These are phyloP conservation scores for Trypethelium eluteriae DNA, from an alignment of 495 filamentous ascomycete genomes.

Conservation along the genomic window DNA sequence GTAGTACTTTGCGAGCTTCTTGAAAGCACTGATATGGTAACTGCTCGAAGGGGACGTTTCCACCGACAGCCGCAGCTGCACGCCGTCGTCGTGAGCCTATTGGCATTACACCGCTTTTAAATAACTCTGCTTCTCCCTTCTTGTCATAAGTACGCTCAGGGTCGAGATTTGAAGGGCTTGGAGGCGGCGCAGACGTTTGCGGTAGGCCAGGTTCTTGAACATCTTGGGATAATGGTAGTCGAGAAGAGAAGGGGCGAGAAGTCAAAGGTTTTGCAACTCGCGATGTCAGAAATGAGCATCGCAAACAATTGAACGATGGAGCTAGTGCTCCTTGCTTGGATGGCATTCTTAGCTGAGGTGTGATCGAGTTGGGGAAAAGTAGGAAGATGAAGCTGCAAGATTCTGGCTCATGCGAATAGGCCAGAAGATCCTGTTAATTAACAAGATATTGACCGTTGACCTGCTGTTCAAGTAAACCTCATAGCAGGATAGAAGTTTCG, in stretches of 20 bases:
- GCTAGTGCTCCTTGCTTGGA: not conserved
- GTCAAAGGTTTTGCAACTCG: not conserved
- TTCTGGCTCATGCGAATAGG: not conserved
- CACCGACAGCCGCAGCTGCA: conserved; percentile 59
- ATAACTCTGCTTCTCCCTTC: conserved; percentile 29
- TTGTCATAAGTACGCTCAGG: conserved; percentile 25
- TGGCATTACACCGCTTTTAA: conserved; percentile 46
- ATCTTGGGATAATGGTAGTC: not conserved
- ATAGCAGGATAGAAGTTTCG: too few species aligned
- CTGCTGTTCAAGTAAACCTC: too few species aligned
- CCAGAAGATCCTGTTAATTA: too few species aligned
- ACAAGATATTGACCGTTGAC: too few species aligned
- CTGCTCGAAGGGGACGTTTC: conserved; percentile 80
- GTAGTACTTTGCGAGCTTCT: conserved; percentile 77
- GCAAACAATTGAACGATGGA: not conserved
- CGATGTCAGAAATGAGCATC: not conserved
- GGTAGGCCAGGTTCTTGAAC: not conserved
- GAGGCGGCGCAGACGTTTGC: conserved; percentile 19
- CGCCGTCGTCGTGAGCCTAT: conserved; percentile 79
- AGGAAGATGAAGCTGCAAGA: not conserved
- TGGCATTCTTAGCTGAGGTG: not conserved
- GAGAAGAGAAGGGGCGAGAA: not conserved
- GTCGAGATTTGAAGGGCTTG: conserved; percentile 20
- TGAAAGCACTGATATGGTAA: conserved; percentile 96
- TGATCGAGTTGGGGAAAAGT: not conserved